phyloP scores from a whole-genome alignment of 164 flowering plant species.

The Berberis thunbergii region DNA sequence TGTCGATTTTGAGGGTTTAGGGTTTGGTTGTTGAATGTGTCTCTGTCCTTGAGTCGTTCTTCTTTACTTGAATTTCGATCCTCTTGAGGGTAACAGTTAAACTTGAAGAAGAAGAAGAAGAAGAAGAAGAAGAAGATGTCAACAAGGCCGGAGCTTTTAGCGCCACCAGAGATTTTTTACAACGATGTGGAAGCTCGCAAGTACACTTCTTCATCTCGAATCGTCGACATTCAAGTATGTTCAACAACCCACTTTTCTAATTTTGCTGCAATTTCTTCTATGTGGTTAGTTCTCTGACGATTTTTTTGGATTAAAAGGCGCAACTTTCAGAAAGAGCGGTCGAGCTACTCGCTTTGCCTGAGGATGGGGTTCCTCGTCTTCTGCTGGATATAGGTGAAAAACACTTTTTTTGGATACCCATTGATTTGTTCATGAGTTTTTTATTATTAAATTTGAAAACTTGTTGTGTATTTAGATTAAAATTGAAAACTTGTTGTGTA shows the following conservation, averaged over 20 bases:
- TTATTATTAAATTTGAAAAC: background rate
- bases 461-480: background rate
- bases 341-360: constrained; percentile 91
- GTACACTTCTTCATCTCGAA: constrained; percentile 89
- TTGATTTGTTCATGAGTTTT: background rate
- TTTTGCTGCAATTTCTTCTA: background rate
- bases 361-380: constrained; percentile 75
- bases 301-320: constrained; percentile 25
- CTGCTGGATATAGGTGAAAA: constrained; percentile 75
- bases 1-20: too few relatives aligned
- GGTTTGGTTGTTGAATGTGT: too few relatives aligned
- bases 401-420: background rate
- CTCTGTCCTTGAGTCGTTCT: too few relatives aligned
- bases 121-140: constrained; percentile 36
- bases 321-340: constrained; percentile 83
- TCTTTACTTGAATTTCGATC: too few relatives aligned
- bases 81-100: too few relatives aligned
- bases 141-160: constrained; percentile 72
- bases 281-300: background rate
- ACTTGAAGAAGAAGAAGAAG: too few relatives aligned
- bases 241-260: background rate
- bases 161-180: constrained; percentile 95
- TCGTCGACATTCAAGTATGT: constrained; percentile 73
- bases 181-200: constrained; percentile 78
- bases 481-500: background rate